Percentiles rank a stretch among this genome's conserved stretches.
phyloP scores from a whole-genome alignment of 1,284 basidiomycete genomes.

The Tetrapyrgos nigripes region DNA sequence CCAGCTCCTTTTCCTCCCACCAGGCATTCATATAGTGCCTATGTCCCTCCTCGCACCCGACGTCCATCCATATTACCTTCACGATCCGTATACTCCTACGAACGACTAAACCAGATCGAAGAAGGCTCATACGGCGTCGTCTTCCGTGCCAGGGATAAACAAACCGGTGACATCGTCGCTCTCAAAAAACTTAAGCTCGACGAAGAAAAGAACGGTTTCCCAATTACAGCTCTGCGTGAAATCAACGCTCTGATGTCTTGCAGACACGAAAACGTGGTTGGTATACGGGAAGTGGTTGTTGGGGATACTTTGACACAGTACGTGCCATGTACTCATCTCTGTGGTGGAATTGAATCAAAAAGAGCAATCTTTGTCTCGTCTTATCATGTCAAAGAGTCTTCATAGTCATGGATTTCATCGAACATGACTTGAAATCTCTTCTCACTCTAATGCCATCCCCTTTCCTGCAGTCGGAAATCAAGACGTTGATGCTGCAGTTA shows the following conservation, averaged over 20 bases:
- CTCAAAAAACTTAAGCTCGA: slow-evolving; percentile 98
- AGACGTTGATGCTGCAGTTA: slow-evolving; percentile 94
- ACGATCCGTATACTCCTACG: slow-evolving; percentile 92
- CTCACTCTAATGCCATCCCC: slow-evolving; percentile 93
- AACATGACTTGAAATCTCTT: slow-evolving; percentile 98
- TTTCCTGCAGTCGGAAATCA: slow-evolving; percentile 97
- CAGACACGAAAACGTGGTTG: slow-evolving; percentile 94
- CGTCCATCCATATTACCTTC: slow-evolving; percentile 85
- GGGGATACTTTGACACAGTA: slow-evolving; percentile 99
- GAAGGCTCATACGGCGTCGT: slow-evolving; percentile 99
- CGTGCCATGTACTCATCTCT: slow-evolving; percentile 48
- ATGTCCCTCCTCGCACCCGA: slow-evolving; percentile 75
- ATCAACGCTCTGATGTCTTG: slow-evolving; percentile 94
- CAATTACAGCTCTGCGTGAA: slow-evolving; percentile 96
- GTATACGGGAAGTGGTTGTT: slow-evolving; percentile 95
- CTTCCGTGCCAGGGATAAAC: slow-evolving; percentile 92
- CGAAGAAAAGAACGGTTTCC: slow-evolving; percentile 97
- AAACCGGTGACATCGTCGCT: slow-evolving; percentile 94
- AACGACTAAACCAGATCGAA: slow-evolving; percentile 97
- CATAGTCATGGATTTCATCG: slow-evolving; percentile 99
- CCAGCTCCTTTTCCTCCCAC: slow-evolving; percentile 3
- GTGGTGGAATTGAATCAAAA: neutral
- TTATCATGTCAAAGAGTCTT: slow-evolving; percentile 74
- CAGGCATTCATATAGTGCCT: slow-evolving; percentile 54
- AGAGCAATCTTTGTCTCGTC: slow-evolving; percentile 9